phyloP scores from a whole-genome alignment of 2,329 filamentous ascomycete species.

The Fusarium aywerte region DNA sequence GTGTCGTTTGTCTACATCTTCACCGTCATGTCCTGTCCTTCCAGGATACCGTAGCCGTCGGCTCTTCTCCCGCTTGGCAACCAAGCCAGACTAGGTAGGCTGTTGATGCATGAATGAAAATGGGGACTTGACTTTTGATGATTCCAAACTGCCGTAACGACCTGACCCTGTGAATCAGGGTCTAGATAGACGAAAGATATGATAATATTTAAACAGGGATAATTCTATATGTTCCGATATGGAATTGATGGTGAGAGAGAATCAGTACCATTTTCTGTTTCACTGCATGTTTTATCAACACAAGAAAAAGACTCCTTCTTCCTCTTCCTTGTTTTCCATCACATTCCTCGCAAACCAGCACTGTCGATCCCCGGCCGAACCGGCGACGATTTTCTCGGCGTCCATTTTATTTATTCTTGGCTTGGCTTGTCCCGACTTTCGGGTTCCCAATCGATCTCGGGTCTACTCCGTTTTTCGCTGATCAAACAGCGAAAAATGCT shows the following conservation, averaged over 20 bases:
- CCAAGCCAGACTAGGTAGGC: slow-evolving; percentile 24
- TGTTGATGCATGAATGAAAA: neutral
- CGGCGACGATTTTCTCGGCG: slow-evolving; percentile 8
- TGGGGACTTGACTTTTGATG: neutral
- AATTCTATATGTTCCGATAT: neutral
- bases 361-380: slow-evolving; percentile 35
- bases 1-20: neutral
- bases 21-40: slow-evolving; percentile 16
- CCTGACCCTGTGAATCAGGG: slow-evolving; percentile 1
- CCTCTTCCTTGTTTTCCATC: slow-evolving; percentile 13
- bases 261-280: slow-evolving; percentile 4
- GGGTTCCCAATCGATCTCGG: slow-evolving; percentile 1
- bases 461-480: slow-evolving; percentile 15
- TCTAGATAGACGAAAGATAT: neutral
- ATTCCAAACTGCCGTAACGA: slow-evolving; percentile 10
- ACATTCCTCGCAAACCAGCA: slow-evolving; percentile 31
- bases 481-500: slow-evolving; percentile 12
- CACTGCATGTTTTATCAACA: slow-evolving; percentile 11
- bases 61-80: slow-evolving; percentile 29
- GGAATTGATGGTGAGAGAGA: neutral
- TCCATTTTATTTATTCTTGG: slow-evolving; percentile 1
- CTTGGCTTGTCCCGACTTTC: slow-evolving; percentile 3
- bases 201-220: neutral
- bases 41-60: neutral
- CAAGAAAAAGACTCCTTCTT: neutral